Evolutionary conservation across 805 yeast genomes (phyloP).

Genomic region (Saccharomycopsis amapae): DNA sequence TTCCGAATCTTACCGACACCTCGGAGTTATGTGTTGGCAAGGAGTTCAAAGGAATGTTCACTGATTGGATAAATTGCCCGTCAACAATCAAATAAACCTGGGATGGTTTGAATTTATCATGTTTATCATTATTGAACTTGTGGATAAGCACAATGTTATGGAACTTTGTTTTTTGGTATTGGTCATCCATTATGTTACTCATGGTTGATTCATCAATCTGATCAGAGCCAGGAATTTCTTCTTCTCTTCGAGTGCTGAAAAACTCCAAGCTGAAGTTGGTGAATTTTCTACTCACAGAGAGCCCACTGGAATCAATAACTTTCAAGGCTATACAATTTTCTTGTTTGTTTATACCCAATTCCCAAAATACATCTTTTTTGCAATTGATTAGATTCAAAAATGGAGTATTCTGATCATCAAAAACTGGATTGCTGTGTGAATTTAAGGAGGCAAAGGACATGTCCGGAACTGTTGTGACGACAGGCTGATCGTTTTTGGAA

Average conservation of each 20-base stretch:
- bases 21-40: constrained; percentile 17
- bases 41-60: constrained; percentile 15
- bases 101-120: constrained; percentile 25
- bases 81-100: constrained; percentile 41
- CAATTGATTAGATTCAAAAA: constrained; percentile 12
- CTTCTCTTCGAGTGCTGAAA: neutral
- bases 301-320: constrained; percentile 11
- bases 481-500: neutral
- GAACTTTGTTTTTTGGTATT: constrained; percentile 13
- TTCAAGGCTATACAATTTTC: constrained; percentile 10
- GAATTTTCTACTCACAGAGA: constrained; percentile 21
- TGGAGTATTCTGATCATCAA: constrained; percentile 2
- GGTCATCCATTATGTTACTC: neutral
- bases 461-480: too few relatives aligned
- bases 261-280: constrained; percentile 28
- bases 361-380: constrained; percentile 15
- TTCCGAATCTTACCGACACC: constrained; percentile 16
- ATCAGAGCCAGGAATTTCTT: neutral
- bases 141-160: constrained; percentile 28
- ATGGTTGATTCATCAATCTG: neutral
- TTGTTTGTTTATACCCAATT: constrained; percentile 7
- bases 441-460: neutral
- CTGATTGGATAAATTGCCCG: constrained; percentile 38
- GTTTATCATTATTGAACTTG: constrained; percentile 11
- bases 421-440: neutral